These are phyloP conservation scores for Novymonas esmeraldas DNA, from an alignment of 208 protist genomes.

Conservation along the genomic window DNA sequence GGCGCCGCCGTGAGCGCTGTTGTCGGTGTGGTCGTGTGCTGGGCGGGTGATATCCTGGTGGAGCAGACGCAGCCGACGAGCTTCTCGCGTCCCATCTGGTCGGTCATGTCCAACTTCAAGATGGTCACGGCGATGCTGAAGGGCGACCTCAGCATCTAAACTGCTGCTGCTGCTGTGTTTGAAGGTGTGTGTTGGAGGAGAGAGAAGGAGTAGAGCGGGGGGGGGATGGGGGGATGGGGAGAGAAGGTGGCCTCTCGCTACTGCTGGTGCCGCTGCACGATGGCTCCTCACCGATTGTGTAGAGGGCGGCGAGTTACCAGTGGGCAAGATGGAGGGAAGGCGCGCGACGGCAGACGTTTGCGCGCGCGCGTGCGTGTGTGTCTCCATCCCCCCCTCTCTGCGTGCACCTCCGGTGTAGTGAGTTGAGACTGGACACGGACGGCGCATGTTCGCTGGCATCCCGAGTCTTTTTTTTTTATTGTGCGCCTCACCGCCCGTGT, in stretches of 20 bases:
- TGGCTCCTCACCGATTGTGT: too few species aligned
- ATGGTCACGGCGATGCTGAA: conserved; percentile 51
- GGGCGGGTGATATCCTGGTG: conserved; percentile 46
- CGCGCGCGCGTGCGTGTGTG: too few species aligned
- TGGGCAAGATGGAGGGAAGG: too few species aligned
- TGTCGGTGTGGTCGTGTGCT: conserved; percentile 39
- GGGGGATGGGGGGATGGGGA: neutral
- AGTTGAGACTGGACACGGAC: too few species aligned
- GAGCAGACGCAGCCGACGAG: conserved; percentile 49
- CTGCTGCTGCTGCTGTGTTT: neutral
- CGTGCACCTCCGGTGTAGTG: too few species aligned
- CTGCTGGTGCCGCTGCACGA: too few species aligned
- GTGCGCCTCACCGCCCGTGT: neutral
- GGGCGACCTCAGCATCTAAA: conserved; percentile 48
- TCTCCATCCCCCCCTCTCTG: too few species aligned
- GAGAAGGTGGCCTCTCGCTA: too few species aligned
- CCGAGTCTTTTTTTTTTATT: neutral
- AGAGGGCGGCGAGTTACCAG: too few species aligned
- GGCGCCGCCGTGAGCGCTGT: conserved; percentile 14
- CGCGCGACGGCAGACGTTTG: too few species aligned
- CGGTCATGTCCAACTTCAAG: conserved; percentile 51
- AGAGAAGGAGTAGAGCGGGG: neutral
- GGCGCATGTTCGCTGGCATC: too few species aligned
- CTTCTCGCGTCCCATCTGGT: conserved; percentile 60
- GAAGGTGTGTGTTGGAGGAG: too few species aligned